phyloP scores from a whole-genome alignment of 441 rosid species.

The Erodium texanum region DNA sequence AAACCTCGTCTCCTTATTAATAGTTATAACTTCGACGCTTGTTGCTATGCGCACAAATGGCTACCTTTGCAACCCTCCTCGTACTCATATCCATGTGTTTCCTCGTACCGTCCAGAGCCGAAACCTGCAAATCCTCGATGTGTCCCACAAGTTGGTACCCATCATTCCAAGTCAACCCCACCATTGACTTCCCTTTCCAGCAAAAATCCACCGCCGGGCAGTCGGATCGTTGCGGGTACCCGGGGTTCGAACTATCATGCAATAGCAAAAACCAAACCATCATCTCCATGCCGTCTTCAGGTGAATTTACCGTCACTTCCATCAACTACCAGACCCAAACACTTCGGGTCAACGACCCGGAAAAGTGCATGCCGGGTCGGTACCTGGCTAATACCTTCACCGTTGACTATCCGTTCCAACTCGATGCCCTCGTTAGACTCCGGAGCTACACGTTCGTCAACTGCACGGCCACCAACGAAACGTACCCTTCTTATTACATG shows the following conservation, averaged over 20 bases:
- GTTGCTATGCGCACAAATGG: too few species aligned
- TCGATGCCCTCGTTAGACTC: neutral
- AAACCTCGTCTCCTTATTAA: too few species aligned
- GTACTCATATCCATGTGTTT: too few species aligned
- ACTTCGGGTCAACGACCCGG: neutral
- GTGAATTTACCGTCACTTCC: neutral
- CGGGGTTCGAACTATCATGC: neutral
- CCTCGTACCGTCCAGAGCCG: too few species aligned
- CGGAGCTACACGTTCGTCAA: neutral
- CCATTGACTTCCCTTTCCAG: neutral
- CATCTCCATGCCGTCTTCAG: neutral
- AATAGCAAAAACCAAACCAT: neutral
- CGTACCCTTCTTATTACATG: neutral
- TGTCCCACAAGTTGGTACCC: too few species aligned
- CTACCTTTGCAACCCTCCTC: too few species aligned
- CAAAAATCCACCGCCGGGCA: neutral
- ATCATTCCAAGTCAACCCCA: too few species aligned
- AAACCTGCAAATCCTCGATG: too few species aligned
- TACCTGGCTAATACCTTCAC: neutral
- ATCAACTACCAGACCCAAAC: neutral
- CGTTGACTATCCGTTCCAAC: neutral
- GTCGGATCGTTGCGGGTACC: neutral
- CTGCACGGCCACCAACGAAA: neutral
- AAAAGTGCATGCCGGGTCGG: neutral
- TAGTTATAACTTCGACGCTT: too few species aligned